phyloP scores from a whole-genome alignment of 1,284 basidiomycete species.

The Cutaneotrichosporon dermatis region DNA sequence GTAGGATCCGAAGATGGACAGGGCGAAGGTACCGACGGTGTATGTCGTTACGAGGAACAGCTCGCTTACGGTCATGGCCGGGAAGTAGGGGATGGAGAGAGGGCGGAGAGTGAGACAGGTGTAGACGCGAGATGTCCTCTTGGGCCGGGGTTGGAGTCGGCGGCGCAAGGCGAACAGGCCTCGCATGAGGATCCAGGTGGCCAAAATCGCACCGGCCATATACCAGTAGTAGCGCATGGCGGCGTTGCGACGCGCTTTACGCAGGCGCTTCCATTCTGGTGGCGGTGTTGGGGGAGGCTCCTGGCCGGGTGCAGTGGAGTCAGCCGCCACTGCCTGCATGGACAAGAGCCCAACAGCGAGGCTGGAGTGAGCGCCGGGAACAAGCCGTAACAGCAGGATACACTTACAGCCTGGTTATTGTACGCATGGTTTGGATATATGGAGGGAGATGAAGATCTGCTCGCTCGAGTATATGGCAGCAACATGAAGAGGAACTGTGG shows the following conservation, averaged over 20 bases:
- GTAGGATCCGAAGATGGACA: neutral
- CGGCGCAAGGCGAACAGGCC: neutral
- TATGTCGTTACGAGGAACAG: neutral
- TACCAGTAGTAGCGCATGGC: constrained; percentile 5
- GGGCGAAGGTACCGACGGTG: neutral
- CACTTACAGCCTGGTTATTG: too few relatives aligned
- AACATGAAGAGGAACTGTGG: too few relatives aligned
- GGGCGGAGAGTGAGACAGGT: neutral
- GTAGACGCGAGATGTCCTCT: neutral
- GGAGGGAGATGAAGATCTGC: too few relatives aligned
- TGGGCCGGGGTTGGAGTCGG: neutral
- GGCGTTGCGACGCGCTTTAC: neutral
- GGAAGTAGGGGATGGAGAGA: neutral
- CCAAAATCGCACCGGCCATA: neutral
- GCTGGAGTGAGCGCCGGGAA: too few relatives aligned
- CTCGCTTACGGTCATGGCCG: neutral
- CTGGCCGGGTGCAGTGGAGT: too few relatives aligned
- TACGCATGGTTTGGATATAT: too few relatives aligned
- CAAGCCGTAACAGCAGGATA: too few relatives aligned
- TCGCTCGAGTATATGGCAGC: too few relatives aligned
- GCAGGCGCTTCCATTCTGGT: neutral
- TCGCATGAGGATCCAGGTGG: neutral
- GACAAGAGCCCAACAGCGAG: too few relatives aligned
- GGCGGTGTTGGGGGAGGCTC: neutral
- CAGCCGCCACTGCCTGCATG: too few relatives aligned